Evolutionary conservation across 2,329 filamentous ascomycete species (phyloP).

Genomic region (Exserohilum turcica): DNA sequence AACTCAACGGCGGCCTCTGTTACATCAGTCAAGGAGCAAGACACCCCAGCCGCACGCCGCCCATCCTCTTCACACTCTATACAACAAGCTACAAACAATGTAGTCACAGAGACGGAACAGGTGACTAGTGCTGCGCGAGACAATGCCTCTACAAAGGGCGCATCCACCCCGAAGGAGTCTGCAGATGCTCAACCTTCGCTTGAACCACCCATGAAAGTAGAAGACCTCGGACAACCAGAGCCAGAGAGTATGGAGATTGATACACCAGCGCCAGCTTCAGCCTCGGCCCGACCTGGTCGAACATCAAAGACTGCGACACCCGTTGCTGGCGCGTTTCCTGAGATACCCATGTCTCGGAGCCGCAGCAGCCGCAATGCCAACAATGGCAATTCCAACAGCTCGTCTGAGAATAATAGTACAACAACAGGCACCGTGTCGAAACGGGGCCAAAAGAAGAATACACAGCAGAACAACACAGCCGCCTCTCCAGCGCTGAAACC

Average conservation of each 20-base stretch:
- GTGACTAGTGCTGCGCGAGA: conserved; percentile 35
- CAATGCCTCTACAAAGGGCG: conserved; percentile 29
- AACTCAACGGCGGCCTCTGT: conserved; percentile 61
- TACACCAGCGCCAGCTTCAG: conserved; percentile 33
- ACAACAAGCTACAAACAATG: conserved; percentile 35
- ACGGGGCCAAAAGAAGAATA: conserved; percentile 45
- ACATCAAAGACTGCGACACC: conserved; percentile 57
- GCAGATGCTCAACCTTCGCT: conserved; percentile 37
- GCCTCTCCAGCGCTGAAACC: conserved; percentile 39
- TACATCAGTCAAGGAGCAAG: conserved; percentile 58
- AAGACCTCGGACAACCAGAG: conserved; percentile 56
- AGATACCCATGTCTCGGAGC: conserved; percentile 49
- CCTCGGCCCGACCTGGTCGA: conserved; percentile 47
- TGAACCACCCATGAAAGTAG: conserved; percentile 59
- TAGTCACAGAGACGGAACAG: conserved; percentile 41
- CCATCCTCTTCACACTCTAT: conserved; percentile 47
- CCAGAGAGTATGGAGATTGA: conserved; percentile 48
- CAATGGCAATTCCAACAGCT: conserved; percentile 42
- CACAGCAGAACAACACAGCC: conserved; percentile 24
- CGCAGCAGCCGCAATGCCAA: conserved; percentile 51
- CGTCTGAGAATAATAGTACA: conserved; percentile 49
- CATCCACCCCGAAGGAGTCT: conserved; percentile 39
- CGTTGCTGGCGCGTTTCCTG: conserved; percentile 51
- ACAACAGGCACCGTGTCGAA: conserved; percentile 42
- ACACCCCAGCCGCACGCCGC: conserved; percentile 35